A percentile compares a stretch with the other conserved stretches of the same genome.
phyloP scores from a whole-genome alignment of 2,329 filamentous ascomycete genomes.

The Cercospora sp. region DNA sequence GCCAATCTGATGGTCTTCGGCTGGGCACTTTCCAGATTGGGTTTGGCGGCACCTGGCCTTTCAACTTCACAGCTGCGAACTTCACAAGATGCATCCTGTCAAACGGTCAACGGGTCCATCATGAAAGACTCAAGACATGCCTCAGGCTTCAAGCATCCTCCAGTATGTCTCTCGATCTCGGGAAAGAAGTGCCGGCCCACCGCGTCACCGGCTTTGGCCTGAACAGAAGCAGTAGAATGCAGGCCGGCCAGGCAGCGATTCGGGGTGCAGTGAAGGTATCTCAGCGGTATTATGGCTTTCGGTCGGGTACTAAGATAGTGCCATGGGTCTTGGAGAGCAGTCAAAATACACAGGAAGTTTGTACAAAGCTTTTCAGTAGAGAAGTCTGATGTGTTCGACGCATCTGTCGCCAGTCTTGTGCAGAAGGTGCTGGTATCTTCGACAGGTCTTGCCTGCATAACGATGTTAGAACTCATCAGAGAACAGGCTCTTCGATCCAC shows the following conservation, averaged over 20 bases:
- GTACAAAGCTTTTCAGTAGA: neutral
- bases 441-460: neutral
- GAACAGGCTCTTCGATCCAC: neutral
- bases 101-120: neutral
- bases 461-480: neutral
- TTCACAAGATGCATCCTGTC: neutral
- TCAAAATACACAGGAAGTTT: neutral
- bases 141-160: neutral
- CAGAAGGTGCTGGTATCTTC: neutral
- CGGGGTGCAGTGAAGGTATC: neutral
- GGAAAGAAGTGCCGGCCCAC: neutral
- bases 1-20: neutral
- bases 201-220: neutral
- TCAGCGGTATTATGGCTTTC: neutral
- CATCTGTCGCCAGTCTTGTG: neutral
- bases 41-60: neutral
- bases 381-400: neutral
- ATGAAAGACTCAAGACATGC: neutral
- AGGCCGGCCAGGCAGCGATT: neutral
- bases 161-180: neutral
- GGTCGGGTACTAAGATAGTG: neutral
- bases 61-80: neutral
- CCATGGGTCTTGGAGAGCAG: neutral
- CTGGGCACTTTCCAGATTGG: neutral
- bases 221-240: neutral